These are phyloP conservation scores for Gonapodya prolifera DNA, from an alignment of 192 early-diverging fungal species.

Conservation along the genomic window DNA sequence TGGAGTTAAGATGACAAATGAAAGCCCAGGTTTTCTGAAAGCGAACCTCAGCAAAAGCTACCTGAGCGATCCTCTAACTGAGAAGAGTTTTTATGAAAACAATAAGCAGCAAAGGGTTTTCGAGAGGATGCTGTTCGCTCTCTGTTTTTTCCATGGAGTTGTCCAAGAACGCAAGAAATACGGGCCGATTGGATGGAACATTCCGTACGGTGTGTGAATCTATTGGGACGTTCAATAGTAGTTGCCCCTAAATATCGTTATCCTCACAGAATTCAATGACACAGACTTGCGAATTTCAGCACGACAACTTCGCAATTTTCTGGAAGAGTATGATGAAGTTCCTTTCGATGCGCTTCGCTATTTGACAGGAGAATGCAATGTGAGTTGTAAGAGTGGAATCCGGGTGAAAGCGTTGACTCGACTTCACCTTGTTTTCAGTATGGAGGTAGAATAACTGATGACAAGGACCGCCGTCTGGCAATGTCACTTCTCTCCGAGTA, in stretches of 20 bases:
- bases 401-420: no score
- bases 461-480: conserved; percentile 40
- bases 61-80: conserved; percentile 37
- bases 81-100: conserved; percentile 47
- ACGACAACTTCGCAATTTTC: conserved; percentile 42
- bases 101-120: conserved; percentile 36
- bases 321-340: conserved; percentile 40
- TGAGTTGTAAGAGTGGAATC: no score
- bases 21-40: conserved; percentile 37
- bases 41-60: conserved; percentile 39
- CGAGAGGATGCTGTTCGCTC: conserved; percentile 37
- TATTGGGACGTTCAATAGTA: neutral
- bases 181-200: conserved; percentile 54
- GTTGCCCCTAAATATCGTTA: neutral
- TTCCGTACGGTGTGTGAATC: conserved; percentile 24
- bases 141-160: conserved; percentile 50
- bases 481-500: conserved; percentile 28
- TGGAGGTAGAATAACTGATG: conserved; percentile 45
- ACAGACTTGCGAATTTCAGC: conserved; percentile 48
- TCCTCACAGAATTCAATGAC: conserved; percentile 35
- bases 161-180: conserved; percentile 43
- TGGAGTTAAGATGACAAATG: conserved; percentile 53
- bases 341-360: conserved; percentile 42
- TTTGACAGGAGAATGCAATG: conserved; percentile 27
- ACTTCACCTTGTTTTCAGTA: conserved; percentile 18